phyloP scores from a whole-genome alignment of 2,329 filamentous ascomycete species.

The Diaporthe vexans region DNA sequence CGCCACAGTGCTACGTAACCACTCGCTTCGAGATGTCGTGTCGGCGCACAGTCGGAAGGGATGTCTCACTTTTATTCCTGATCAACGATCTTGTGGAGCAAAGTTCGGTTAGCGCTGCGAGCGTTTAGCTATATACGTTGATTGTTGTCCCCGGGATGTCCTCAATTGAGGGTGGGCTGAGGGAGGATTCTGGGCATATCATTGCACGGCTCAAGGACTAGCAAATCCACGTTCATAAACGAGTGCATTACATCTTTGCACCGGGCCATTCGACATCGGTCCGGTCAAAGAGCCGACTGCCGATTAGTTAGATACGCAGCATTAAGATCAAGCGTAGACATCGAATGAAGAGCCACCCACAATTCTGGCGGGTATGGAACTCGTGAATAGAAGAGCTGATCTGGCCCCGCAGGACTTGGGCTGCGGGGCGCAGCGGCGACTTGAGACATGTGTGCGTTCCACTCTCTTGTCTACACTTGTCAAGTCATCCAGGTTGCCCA shows the following conservation, averaged over 20 bases:
- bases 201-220: background rate
- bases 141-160: background rate
- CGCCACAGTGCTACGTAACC: constrained; percentile 6
- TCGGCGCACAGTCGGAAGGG: background rate
- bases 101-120: background rate
- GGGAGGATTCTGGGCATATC: background rate
- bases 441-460: too few relatives aligned
- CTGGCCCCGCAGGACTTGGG: background rate
- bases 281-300: background rate
- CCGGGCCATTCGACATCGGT: background rate
- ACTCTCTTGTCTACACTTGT: background rate
- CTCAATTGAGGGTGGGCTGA: too few relatives aligned
- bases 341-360: background rate
- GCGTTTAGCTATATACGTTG: background rate
- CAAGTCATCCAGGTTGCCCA: background rate
- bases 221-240: background rate
- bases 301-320: background rate
- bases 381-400: background rate
- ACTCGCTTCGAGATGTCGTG: constrained; percentile 1
- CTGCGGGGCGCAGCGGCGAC: background rate
- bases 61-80: background rate
- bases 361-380: background rate
- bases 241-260: background rate
- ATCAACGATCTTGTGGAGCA: background rate
- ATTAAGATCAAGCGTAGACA: too few relatives aligned